These are phyloP conservation scores for Stephania yunnanensis DNA, from an alignment of 164 flowering plant genomes.

Conservation along the genomic window DNA sequence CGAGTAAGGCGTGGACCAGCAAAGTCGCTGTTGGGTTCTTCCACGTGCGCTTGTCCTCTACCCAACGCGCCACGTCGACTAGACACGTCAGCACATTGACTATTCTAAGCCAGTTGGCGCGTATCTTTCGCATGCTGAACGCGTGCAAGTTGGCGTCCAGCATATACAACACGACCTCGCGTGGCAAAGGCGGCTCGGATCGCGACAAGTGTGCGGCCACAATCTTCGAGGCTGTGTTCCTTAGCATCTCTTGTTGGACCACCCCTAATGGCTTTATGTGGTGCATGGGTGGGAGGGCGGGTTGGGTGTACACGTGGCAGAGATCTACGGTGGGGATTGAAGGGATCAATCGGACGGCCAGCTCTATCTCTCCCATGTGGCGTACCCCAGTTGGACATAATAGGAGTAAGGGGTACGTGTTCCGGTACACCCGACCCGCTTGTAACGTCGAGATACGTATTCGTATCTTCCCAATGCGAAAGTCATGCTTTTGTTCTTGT, in stretches of 20 bases:
- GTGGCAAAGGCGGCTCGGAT: constrained; percentile 76
- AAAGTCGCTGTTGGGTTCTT: constrained; percentile 69
- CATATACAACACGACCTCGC: constrained; percentile 69
- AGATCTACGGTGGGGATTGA: constrained; percentile 47
- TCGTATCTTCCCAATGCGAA: constrained; percentile 36
- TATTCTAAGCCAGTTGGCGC: constrained; percentile 75
- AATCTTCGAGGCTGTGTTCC: constrained; percentile 42
- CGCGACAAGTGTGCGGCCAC: constrained; percentile 52
- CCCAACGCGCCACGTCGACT: constrained; percentile 58
- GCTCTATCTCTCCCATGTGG: constrained; percentile 76
- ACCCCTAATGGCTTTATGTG: constrained; percentile 63
- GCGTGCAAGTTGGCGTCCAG: constrained; percentile 58
- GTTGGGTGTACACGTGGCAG: constrained; percentile 63
- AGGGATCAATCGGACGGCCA: constrained; percentile 61
- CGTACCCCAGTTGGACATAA: constrained; percentile 43
- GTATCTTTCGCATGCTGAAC: constrained; percentile 77
- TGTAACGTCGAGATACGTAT: constrained; percentile 74
- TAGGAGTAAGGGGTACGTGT: constrained; percentile 50
- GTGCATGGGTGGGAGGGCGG: constrained; percentile 77
- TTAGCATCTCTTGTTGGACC: constrained; percentile 53
- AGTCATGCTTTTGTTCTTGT: no score
- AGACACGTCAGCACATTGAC: constrained; percentile 40
- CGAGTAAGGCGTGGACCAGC: constrained; percentile 64
- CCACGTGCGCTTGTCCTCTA: constrained; percentile 70
- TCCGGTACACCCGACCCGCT: constrained; percentile 52